These are phyloP conservation scores for Ilyonectria mors-panacis DNA, from an alignment of 2,329 filamentous ascomycete genomes.

Conservation along the genomic window DNA sequence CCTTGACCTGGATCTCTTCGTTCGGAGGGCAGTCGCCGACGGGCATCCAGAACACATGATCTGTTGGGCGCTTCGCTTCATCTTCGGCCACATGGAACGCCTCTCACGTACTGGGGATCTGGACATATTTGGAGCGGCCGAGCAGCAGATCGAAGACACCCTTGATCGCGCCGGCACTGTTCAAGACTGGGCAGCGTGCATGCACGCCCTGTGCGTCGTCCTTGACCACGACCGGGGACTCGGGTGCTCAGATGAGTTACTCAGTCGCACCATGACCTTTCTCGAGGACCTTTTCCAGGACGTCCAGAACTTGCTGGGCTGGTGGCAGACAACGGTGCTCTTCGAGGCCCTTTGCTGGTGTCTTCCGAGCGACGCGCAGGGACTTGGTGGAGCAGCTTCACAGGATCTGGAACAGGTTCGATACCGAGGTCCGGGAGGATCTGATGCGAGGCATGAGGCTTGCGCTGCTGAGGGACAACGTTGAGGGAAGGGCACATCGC, in stretches of 20 bases:
- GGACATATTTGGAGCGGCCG: constrained; percentile 37
- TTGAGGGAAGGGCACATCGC: constrained; percentile 35
- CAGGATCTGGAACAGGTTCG: constrained; percentile 43
- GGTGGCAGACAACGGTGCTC: constrained; percentile 33
- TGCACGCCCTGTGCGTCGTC: constrained; percentile 46
- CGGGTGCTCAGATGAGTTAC: constrained; percentile 47
- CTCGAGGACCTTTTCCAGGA: constrained; percentile 42
- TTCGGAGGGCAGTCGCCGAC: constrained; percentile 20
- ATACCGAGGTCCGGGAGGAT: constrained; percentile 35
- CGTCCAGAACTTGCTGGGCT: constrained; percentile 36
- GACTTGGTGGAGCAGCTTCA: constrained; percentile 33
- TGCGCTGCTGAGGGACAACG: constrained; percentile 27
- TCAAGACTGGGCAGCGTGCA: constrained; percentile 32
- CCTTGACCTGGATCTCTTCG: constrained; percentile 33
- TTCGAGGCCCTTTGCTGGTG: constrained; percentile 43
- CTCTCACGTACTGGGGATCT: constrained; percentile 27
- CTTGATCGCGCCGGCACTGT: constrained; percentile 15
- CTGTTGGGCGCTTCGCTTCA: constrained; percentile 33
- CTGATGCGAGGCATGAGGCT: constrained; percentile 38
- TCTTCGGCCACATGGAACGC: constrained; percentile 38
- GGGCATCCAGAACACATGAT: constrained; percentile 19
- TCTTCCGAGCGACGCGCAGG: constrained; percentile 36
- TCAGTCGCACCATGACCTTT: constrained; percentile 43
- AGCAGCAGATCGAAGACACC: constrained; percentile 29
- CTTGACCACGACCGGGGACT: constrained; percentile 47